These are phyloP conservation scores for Akebia trifoliata DNA, from an alignment of 164 flowering plant species.

Conservation along the genomic window DNA sequence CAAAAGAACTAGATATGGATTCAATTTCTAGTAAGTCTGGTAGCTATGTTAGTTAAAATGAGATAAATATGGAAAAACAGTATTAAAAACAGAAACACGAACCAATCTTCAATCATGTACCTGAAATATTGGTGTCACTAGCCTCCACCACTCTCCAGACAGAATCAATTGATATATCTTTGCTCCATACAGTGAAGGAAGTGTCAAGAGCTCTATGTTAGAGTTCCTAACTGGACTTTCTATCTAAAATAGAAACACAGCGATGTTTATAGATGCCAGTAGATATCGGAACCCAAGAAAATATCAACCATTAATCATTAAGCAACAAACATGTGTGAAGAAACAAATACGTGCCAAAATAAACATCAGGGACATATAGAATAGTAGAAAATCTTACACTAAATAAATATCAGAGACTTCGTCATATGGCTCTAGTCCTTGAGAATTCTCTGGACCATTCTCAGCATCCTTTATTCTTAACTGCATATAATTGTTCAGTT, in stretches of 20 bases:
- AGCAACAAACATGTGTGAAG: not conserved
- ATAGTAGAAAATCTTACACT: conserved; percentile 28
- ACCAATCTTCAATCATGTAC: conserved; percentile 63
- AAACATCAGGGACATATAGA: conserved; percentile 1
- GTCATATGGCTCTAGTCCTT: conserved; percentile 20
- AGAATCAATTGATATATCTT: conserved; percentile 66
- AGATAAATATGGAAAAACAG: conserved; percentile 11
- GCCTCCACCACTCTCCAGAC: conserved; percentile 88
- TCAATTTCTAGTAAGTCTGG: too few species aligned
- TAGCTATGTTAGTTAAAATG: too few species aligned
- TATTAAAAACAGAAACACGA: conserved; percentile 35
- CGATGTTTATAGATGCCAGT: conserved; percentile 59
- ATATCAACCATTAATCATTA: conserved; percentile 5
- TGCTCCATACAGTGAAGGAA: conserved; percentile 68
- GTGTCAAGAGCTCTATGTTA: conserved; percentile 39
- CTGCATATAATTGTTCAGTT: conserved; percentile 17
- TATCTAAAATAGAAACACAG: conserved; percentile 59
- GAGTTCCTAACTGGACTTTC: conserved; percentile 61
- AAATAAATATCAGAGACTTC: conserved; percentile 42
- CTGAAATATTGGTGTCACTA: conserved; percentile 89
- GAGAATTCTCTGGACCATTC: conserved; percentile 16
- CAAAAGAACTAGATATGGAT: too few species aligned
- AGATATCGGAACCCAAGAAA: conserved; percentile 40
- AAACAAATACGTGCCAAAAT: not conserved
- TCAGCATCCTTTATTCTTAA: conserved; percentile 13